phyloP scores from a whole-genome alignment of 345 rosid genomes.

The Rhizophora mangle region DNA sequence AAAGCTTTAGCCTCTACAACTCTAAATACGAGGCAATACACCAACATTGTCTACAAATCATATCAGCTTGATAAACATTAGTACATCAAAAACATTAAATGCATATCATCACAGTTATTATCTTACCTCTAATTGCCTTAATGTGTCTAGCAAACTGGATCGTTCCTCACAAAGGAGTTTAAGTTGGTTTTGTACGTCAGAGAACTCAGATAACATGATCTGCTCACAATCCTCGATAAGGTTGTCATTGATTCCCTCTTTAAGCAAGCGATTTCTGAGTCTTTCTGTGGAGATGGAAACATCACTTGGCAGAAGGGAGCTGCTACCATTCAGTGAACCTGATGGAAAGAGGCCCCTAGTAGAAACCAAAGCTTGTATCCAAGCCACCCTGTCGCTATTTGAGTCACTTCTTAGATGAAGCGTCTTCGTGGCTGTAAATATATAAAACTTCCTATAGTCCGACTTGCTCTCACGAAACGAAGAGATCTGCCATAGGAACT shows the following conservation, averaged over 20 bases:
- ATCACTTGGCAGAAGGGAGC: conserved; percentile 54
- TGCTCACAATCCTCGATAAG: conserved; percentile 84
- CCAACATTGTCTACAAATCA: no score
- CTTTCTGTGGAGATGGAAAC: conserved; percentile 71
- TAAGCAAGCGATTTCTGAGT: conserved; percentile 62
- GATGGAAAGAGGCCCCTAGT: conserved; percentile 60
- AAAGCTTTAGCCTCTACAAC: no score
- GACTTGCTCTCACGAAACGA: conserved; percentile 98
- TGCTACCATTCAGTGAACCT: conserved; percentile 55
- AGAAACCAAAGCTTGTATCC: conserved; percentile 87
- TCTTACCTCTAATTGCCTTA: conserved; percentile 89
- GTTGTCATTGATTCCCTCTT: conserved; percentile 61
- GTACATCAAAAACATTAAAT: conserved; percentile 5
- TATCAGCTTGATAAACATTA: no score
- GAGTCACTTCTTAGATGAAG: conserved; percentile 91
- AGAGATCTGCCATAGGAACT: conserved; percentile 62
- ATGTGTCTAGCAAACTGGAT: conserved; percentile 65
- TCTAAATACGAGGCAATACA: no score
- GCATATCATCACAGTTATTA: background rate
- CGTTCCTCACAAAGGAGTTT: conserved; percentile 73
- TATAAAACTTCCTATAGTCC: conserved; percentile 82
- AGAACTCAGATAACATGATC: conserved; percentile 83
- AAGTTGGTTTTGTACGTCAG: conserved; percentile 66
- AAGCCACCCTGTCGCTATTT: conserved; percentile 70
- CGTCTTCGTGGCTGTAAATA: conserved; percentile 95